A percentile compares a stretch with the other conserved stretches of the same genome.
Conservation (phyloP, 352 stramenopile species). For the Globisporangium yorkense region DNA sequence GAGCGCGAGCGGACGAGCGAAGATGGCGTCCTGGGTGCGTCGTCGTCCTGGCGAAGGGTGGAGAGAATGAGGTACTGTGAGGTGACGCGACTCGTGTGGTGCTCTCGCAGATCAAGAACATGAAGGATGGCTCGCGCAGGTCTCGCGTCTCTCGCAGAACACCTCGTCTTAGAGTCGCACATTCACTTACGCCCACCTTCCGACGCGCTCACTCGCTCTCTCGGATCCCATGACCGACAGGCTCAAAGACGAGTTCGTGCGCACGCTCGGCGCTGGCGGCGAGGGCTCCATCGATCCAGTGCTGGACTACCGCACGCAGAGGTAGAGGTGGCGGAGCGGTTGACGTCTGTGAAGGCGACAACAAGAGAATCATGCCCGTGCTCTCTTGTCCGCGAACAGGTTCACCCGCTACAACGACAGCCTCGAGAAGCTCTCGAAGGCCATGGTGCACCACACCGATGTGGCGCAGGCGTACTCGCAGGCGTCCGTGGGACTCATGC, state of each 20-base stretch:
- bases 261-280: conserved; percentile 37
- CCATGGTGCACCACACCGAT: conserved; percentile 42
- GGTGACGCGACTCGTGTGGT: neutral
- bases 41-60: neutral
- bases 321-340: conserved; percentile 16
- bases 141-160: neutral
- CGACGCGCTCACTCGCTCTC: neutral
- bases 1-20: neutral
- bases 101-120: conserved; percentile 46
- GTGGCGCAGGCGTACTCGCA: conserved; percentile 34
- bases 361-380: neutral
- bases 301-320: conserved; percentile 56
- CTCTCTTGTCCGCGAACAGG: conserved; percentile 11
- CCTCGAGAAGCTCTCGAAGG: conserved; percentile 47
- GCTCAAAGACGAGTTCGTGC: conserved; percentile 69
- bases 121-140: conserved; percentile 73
- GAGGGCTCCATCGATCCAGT: conserved; percentile 61
- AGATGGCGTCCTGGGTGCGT: conserved; percentile 3
- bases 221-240: conserved; percentile 15
- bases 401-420: conserved; percentile 59
- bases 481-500: conserved; percentile 38
- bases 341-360: neutral
- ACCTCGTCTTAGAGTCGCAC: neutral
- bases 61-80: conserved; percentile 5
- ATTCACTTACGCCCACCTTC: neutral